A percentile compares a stretch with the other conserved stretches of the same genome.
Evolutionary conservation across 2,329 filamentous ascomycete species (phyloP).

Genomic region (Venturia nashicola): DNA sequence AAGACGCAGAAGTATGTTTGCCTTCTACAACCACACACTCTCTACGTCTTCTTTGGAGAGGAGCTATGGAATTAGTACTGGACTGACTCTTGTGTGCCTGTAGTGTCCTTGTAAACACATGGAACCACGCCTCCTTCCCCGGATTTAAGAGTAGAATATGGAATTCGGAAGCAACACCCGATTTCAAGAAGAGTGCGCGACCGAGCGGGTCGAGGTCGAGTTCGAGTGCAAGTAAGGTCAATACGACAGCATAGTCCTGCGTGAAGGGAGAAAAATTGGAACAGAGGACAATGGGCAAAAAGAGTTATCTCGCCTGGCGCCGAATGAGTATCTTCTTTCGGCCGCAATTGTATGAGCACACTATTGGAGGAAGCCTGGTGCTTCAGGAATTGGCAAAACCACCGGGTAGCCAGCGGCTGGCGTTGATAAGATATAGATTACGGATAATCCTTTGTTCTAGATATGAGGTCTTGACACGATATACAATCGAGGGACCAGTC

Average conservation of each 20-base stretch:
- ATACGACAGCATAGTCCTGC: background rate
- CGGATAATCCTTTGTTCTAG: no score
- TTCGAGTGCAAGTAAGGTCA: background rate
- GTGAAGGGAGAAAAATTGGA: background rate
- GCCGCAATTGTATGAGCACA: background rate
- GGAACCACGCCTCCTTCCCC: constrained; percentile 27
- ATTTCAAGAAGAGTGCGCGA: constrained; percentile 6
- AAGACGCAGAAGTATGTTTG: constrained; percentile 46
- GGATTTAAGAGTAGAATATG: constrained; percentile 24
- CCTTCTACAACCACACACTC: background rate
- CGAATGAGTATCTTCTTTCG: background rate
- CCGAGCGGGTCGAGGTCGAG: background rate
- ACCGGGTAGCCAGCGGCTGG: background rate
- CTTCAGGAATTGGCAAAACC: background rate
- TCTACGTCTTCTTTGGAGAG: background rate
- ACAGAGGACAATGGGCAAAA: background rate
- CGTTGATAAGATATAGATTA: no score
- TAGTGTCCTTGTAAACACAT: constrained; percentile 37
- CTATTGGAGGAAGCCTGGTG: background rate
- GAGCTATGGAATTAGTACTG: no score
- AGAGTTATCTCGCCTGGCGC: background rate
- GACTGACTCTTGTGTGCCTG: background rate
- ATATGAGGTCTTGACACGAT: no score
- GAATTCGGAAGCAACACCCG: constrained; percentile 17
- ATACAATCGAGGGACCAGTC: no score